These are phyloP conservation scores for Graphiopsis chlorocephala DNA, from an alignment of 2,329 filamentous ascomycete genomes.

Conservation along the genomic window DNA sequence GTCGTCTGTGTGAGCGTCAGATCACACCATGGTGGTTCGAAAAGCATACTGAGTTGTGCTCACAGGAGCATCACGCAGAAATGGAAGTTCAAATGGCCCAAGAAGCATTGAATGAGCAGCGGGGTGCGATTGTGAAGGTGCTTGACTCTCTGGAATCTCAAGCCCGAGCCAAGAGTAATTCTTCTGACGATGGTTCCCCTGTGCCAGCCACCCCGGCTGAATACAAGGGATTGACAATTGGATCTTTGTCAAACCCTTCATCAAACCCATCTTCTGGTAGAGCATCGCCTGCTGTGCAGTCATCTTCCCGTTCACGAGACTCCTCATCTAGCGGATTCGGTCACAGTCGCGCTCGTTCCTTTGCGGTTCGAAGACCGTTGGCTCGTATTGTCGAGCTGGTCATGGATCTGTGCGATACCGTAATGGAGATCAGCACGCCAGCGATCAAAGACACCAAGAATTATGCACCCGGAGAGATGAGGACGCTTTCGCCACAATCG, in stretches of 20 bases:
- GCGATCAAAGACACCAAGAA: constrained; percentile 80
- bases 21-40: constrained; percentile 99
- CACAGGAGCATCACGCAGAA: constrained; percentile 93
- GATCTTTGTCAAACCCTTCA: constrained; percentile 64
- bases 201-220: constrained; percentile 53
- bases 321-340: constrained; percentile 65
- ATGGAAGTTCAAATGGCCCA: constrained; percentile 98
- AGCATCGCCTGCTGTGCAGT: constrained; percentile 64
- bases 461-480: constrained; percentile 69
- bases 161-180: constrained; percentile 59
- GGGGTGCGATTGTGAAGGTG: constrained; percentile 91
- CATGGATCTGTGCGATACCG: constrained; percentile 91
- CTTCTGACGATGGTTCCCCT: constrained; percentile 49
- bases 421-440: constrained; percentile 90
- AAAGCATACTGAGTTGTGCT: constrained; percentile 93
- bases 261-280: constrained; percentile 67
- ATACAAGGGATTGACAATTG: constrained; percentile 85
- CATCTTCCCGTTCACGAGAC: constrained; percentile 63
- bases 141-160: constrained; percentile 86
- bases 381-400: constrained; percentile 92
- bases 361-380: constrained; percentile 84
- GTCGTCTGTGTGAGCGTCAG: constrained; percentile 94
- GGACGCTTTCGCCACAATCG: constrained; percentile 92
- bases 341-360: constrained; percentile 80
- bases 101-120: constrained; percentile 86